Base-by-base conservation (phyloP, 495 filamentous ascomycete species). In the Pseudotulostoma volvatum region DNA sequence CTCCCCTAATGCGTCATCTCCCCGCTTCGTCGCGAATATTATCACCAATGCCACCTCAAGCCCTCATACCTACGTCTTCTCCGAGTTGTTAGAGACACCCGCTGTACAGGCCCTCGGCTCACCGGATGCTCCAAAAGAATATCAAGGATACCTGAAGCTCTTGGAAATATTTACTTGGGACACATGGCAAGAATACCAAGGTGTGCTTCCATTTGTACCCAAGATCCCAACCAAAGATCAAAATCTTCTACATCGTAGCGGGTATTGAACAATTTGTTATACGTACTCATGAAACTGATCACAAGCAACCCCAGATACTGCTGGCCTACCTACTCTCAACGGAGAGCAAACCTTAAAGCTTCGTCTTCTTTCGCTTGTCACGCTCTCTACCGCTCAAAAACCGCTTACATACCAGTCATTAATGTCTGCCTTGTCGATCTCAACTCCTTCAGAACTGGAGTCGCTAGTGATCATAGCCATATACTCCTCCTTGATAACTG, bases 91-190 rank as follows among this genome's bases (percentile, higher is more conserved):
- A 7, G 71, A 82, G 45, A 75, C 75, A 1, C 79, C 81, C 1
- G 79, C 86, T 45, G 75, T 96, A 46, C 82, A 92, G 54, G 64
- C 74, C 2, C 73, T 97, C 14, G 59, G 69, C 19, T 53, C 60
- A 9, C 44, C 59, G 18, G 56, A 63, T 9, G 59, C 56, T 7
- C 59, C 62, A 18, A 50, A 41, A 13, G 72, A 81, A 39, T 67
- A 68, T 41, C 51, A 61, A 13, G 44, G 48, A 7, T 74, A 82
- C 57, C 66, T 87, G 15, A 73, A 68, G 4, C 70, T 94, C 2
- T 78, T 96, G 31, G 70, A 90, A 60, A 82, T 95, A 41, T 99
- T 95, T 63, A 77, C 84, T 36, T 86, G 87, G 70, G 92, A 90
- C 37, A 93, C 84, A 48, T 94, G 81, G 68, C 56, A 69, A 20